These are phyloP conservation scores for Escallonia herrerae DNA, from an alignment of 129 eudicot genomes.

Conservation along the genomic window DNA sequence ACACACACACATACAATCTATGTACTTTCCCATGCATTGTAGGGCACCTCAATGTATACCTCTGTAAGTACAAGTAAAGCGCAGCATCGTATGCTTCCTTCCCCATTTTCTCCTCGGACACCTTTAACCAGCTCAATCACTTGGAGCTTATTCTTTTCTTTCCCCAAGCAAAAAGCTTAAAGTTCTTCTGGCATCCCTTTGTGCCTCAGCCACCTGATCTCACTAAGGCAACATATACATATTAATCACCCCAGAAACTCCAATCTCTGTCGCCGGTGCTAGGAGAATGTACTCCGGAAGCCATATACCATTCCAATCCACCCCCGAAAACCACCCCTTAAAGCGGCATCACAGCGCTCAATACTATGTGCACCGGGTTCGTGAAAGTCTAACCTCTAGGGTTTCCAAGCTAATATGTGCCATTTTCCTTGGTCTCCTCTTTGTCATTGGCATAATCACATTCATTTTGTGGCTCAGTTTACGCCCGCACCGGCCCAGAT, in stretches of 20 bases:
- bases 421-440: constrained; percentile 44
- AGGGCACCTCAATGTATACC: constrained; percentile 29
- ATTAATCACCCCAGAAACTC: background rate
- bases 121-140: no score
- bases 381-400: constrained; percentile 65
- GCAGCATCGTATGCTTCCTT: constrained; percentile 20
- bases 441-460: constrained; percentile 45
- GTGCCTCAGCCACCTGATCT: constrained; percentile 26
- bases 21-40: constrained; percentile 28
- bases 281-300: constrained; percentile 26
- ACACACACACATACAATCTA: background rate
- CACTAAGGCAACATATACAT: constrained; percentile 15
- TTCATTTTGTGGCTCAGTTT: constrained; percentile 80
- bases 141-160: constrained; percentile 38
- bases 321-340: constrained; percentile 22
- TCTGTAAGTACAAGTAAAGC: constrained; percentile 20
- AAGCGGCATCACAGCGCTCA: constrained; percentile 53
- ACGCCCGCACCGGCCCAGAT: constrained; percentile 79
- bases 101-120: no score
- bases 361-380: constrained; percentile 62
- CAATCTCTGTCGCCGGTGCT: constrained; percentile 1
- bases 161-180: constrained; percentile 24
- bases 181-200: constrained; percentile 21
- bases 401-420: constrained; percentile 67
- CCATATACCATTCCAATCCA: constrained; percentile 30